Base-by-base conservation (phyloP, 129 eudicot genomes). In the Pittosporum tobira region DNA sequence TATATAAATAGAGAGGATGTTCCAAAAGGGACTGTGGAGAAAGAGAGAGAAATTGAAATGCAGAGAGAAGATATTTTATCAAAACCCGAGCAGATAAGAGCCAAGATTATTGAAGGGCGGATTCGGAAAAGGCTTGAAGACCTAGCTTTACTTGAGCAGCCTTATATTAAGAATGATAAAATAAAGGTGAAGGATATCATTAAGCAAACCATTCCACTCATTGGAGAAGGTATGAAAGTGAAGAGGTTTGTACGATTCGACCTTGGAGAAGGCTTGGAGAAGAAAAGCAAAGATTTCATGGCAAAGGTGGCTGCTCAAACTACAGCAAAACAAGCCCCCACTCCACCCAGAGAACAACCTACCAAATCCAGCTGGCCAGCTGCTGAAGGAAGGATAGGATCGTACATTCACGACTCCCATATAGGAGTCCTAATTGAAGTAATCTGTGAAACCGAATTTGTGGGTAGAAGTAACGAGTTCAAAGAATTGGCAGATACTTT, bases 291-390 rank as follows among this genome's bases (percentile, higher is more conserved):
- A 62, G 94, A 91, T 75, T 91, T 91, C 74, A 96, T 96, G 43
- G 98, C 98, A 1, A 96, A 91, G 75, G 98, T 91, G 36, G 98
- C 98, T 56, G 98, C 96, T 12, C 98, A 91, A 74, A 86, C 98
- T 53, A 69, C 95, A 9, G 87, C 79, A 11, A 91, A 86, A 65
- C 52, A 84, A 45, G 71, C 28, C 0, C 56, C 97, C 12, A 63
- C 78, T 34, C 78, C 87, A 11, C 67, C 56, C 37, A 62, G 68
- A 45, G 87, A 73, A 57, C 84, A 66, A 66, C 71, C 84, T 36
- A 80, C 80, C 42, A 91, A 91, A 62, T 83, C 99, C 27, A 71
- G 84, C 68, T 88, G 96, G 15, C 63, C 84, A 25, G 99, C 99
- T 3, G 99, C 99, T 21, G 99, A 91, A 70, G 99, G 99, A 36